Conservation (phyloP, 2,329 filamentous ascomycete species). For the Dactylonectria macrodidyma region DNA sequence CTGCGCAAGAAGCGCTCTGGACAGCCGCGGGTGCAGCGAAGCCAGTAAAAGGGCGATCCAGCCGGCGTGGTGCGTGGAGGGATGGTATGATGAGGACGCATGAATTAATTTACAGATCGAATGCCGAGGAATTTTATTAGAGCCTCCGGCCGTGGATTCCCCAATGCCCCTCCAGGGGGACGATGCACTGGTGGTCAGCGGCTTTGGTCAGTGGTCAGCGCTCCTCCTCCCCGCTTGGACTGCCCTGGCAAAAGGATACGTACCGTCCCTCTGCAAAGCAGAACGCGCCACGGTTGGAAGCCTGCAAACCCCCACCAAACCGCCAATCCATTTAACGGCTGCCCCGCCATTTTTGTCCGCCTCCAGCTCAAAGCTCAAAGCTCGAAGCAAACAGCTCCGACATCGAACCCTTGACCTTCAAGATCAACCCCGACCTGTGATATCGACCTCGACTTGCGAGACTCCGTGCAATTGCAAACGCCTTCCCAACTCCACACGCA, state of each 20-base stretch:
- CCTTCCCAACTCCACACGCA: neutral
- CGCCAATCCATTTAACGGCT: constrained; percentile 18
- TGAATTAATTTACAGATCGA: constrained; percentile 46
- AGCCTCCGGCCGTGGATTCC: constrained; percentile 17
- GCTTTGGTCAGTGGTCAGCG: neutral
- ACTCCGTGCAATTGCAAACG: neutral
- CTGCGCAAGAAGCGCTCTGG: constrained; percentile 45
- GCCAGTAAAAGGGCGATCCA: constrained; percentile 34
- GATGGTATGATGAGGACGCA: constrained; percentile 44
- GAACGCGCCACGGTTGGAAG: constrained; percentile 35
- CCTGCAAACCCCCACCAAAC: constrained; percentile 41
- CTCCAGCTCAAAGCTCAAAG: constrained; percentile 12
- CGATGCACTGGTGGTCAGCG: neutral
- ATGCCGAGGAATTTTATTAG: constrained; percentile 43
- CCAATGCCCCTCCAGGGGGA: constrained; percentile 5
- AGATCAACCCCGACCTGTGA: too few species aligned
- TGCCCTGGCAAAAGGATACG: neutral
- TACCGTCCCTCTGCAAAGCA: neutral
- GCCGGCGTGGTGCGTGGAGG: constrained; percentile 20
- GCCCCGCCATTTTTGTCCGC: constrained; percentile 31
- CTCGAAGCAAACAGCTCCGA: constrained; percentile 15
- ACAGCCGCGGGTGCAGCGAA: constrained; percentile 41
- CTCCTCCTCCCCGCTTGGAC: neutral
- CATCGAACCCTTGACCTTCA: constrained; percentile 1
- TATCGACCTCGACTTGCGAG: constrained; percentile 15